Evolutionary conservation across 2,329 filamentous ascomycete species (phyloP), one percentile per base, ranked within the genome.

Genomic region (Catunica adiposa): DNA sequence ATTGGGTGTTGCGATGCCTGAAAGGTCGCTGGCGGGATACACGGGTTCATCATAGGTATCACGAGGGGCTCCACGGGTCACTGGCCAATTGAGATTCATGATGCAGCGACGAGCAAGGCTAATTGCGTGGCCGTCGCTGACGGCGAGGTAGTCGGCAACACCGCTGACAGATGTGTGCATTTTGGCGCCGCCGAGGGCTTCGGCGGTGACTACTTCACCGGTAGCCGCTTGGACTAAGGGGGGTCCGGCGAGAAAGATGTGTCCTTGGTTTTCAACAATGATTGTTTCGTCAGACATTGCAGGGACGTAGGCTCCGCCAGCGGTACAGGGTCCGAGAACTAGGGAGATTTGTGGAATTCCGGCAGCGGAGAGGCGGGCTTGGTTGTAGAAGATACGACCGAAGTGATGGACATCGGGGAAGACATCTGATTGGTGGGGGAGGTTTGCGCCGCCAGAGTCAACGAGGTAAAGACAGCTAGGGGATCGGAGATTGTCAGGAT

Each of bases 231-330:
- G 95, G 60, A 98, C 92, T 1, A 98, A 75, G 0, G 92, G 90
- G 17, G 90, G 90, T 0, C 90, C 92, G 0, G 90, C 90, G 1
- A 98, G 79, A 73, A 97, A 98, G 66, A 98, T 95, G 62, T 94
- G 89, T n/a, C 90, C 90, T 67, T 96, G 89, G 54, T 89, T 84
- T 64, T 88, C 82, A 40, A 97, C 92, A 61, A 98, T 97, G 68
- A 98, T 96, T 66, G 82, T 89, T 74, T 97, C 92, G 66, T 97
- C 92, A 59, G 86, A 90, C 90, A 98, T 97, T 63, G 87, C 88
- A 9, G 90, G 90, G 9, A 97, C 89, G 66, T 98, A 97, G 23
- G 90, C 90, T 51, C 90, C 90, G 53, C 90, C 90, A 1, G 90
- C 90, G 0, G 92, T 98, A 70, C 92, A 98, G 46, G 90, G 86